A percentile compares a stretch with the other conserved stretches of the same genome.
Evolutionary conservation across 768 basidiomycete species (phyloP).

Genomic region (Russula vinacea): DNA sequence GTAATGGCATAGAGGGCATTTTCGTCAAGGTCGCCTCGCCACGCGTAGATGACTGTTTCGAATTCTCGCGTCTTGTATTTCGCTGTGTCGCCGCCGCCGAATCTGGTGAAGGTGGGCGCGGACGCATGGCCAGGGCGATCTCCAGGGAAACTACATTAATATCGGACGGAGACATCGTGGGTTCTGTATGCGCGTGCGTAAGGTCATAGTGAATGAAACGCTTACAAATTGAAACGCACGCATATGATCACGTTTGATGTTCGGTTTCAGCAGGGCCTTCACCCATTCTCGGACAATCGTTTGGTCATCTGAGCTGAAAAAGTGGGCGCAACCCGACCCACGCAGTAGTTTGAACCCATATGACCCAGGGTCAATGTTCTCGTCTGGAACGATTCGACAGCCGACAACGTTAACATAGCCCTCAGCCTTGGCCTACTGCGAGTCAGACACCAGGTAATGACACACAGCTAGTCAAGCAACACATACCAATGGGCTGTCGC

Average conservation of each 20-base stretch:
- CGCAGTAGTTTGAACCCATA: conserved; percentile 96
- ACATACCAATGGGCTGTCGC: conserved; percentile 57
- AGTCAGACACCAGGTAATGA: neutral
- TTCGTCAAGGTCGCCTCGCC: conserved; percentile 71
- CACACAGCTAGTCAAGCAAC: neutral
- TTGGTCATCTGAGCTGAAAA: conserved; percentile 90
- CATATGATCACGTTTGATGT: conserved; percentile 88
- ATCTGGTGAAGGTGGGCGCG: conserved; percentile 88
- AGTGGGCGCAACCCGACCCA: conserved; percentile 80
- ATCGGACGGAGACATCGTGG: conserved; percentile 92
- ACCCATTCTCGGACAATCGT: conserved; percentile 88
- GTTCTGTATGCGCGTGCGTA: conserved; percentile 48
- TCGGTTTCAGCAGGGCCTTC: conserved; percentile 99
- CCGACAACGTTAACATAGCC: conserved; percentile 91
- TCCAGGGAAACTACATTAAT: conserved; percentile 92
- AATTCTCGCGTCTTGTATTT: conserved; percentile 78
- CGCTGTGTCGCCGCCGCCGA: conserved; percentile 84
- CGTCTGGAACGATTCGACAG: conserved; percentile 91
- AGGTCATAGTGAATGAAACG: neutral
- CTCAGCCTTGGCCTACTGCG: conserved; percentile 88
- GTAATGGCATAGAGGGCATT: conserved; percentile 40
- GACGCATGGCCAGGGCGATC: conserved; percentile 95
- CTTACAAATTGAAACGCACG: conserved; percentile 48
- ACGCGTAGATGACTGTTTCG: conserved; percentile 70
- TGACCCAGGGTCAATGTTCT: conserved; percentile 84